These are phyloP conservation scores for Cladobotryum mycophilum DNA, from an alignment of 2,329 filamentous ascomycete genomes.

Conservation along the genomic window DNA sequence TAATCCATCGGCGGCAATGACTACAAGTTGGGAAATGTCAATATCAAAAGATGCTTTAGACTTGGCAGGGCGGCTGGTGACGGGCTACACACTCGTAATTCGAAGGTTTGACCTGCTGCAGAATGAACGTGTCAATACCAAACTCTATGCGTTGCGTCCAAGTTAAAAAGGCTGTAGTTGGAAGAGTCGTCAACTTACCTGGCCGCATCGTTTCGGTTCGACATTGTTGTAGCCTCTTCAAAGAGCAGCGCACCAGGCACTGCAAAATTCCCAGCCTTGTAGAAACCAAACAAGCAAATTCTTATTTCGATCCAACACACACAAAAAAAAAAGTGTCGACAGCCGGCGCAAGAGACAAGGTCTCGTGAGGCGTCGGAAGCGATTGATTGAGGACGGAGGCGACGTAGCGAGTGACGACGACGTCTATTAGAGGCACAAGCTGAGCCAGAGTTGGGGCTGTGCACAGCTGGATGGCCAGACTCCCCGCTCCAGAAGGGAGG, in stretches of 20 bases:
- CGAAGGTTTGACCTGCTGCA: constrained; percentile 76
- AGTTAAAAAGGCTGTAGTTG: background rate
- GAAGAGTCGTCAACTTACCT: constrained; percentile 5
- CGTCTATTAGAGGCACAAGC: constrained; percentile 6
- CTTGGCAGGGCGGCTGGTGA: background rate
- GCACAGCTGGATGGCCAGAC: constrained; percentile 9
- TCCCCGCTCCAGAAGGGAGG: constrained; percentile 4
- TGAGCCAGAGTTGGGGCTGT: constrained; percentile 12
- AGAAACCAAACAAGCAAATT: background rate
- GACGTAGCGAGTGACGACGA: constrained; percentile 10
- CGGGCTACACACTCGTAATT: constrained; percentile 69
- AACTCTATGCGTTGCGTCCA: background rate
- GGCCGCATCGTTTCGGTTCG: constrained; percentile 9
- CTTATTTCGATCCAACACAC: background rate
- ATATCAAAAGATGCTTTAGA: background rate
- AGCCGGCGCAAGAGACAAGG: constrained; percentile 1
- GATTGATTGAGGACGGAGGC: constrained; percentile 3
- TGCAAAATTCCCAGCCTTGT: constrained; percentile 8
- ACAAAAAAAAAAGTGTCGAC: background rate
- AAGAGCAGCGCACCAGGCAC: constrained; percentile 9
- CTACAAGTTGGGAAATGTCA: constrained; percentile 41
- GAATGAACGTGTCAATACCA: background rate
- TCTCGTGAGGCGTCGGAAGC: constrained; percentile 6
- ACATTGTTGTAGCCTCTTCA: constrained; percentile 5
- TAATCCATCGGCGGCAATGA: constrained; percentile 96